phyloP scores from a whole-genome alignment of 495 filamentous ascomycete species.

The Hyaloscypha hepaticicola region DNA sequence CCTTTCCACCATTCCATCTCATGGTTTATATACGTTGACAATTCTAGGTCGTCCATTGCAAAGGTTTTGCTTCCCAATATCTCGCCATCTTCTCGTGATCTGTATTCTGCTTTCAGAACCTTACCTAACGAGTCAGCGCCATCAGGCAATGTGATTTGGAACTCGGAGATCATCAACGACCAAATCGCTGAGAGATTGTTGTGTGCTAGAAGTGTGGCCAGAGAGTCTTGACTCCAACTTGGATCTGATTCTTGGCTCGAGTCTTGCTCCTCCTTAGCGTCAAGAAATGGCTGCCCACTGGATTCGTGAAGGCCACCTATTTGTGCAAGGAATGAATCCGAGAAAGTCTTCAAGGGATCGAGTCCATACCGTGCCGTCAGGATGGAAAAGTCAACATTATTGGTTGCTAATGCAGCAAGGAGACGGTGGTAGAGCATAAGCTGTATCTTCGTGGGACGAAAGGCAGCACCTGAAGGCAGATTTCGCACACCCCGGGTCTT shows the following conservation, averaged over 20 bases:
- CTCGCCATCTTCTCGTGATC: slow-evolving; percentile 45
- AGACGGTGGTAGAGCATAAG: slow-evolving; percentile 91
- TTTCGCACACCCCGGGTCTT: slow-evolving; percentile 72
- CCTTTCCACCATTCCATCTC: slow-evolving; percentile 89
- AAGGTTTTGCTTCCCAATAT: slow-evolving; percentile 70
- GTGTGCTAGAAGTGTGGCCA: slow-evolving; percentile 56
- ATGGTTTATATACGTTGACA: slow-evolving; percentile 63
- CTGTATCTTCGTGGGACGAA: slow-evolving; percentile 78
- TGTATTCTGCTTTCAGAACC: slow-evolving; percentile 65
- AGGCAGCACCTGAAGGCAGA: slow-evolving; percentile 63
- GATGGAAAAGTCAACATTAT: slow-evolving; percentile 61
- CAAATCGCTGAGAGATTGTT: slow-evolving; percentile 63
- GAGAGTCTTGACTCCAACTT: slow-evolving; percentile 37
- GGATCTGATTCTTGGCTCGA: slow-evolving; percentile 34
- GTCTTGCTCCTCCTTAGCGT: slow-evolving; percentile 36
- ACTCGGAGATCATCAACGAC: slow-evolving; percentile 60
- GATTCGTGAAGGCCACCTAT: slow-evolving; percentile 62
- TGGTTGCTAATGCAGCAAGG: slow-evolving; percentile 69
- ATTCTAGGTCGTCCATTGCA: slow-evolving; percentile 58
- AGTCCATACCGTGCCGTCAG: slow-evolving; percentile 72
- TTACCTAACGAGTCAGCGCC: slow-evolving; percentile 49
- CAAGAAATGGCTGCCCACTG: slow-evolving; percentile 38
- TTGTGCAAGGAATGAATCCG: slow-evolving; percentile 77
- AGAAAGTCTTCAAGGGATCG: slow-evolving; percentile 62
- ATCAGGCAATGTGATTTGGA: slow-evolving; percentile 55